A percentile compares a stretch with the other conserved stretches of the same genome.
phyloP scores from a whole-genome alignment of 2,329 filamentous ascomycete genomes.

The Fusarium bactridioides region DNA sequence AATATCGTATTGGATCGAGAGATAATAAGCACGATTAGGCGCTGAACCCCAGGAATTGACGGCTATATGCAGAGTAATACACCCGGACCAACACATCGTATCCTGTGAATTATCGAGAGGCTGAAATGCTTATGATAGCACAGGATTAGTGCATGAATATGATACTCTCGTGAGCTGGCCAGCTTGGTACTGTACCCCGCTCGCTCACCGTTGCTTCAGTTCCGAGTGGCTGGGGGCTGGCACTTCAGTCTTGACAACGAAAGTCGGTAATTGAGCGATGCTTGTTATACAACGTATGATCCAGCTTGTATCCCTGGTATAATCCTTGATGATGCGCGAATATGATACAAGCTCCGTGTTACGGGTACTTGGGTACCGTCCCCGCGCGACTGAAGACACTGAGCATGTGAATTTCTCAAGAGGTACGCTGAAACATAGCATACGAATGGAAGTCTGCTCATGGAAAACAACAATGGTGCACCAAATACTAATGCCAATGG shows the following conservation, averaged over 20 bases:
- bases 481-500: background rate
- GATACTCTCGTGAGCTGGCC: background rate
- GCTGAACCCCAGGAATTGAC: background rate
- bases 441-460: background rate
- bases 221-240: background rate
- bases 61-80: background rate
- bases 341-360: background rate
- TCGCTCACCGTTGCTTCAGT: slow-evolving; percentile 5
- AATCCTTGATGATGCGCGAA: slow-evolving; percentile 1
- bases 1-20: background rate
- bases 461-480: background rate
- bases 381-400: background rate
- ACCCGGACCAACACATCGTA: slow-evolving; percentile 3
- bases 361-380: background rate
- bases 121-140: background rate
- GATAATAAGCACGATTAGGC: slow-evolving; percentile 8
- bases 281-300: background rate
- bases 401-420: background rate
- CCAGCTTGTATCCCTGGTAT: background rate
- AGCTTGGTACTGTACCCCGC: background rate
- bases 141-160: background rate
- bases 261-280: background rate
- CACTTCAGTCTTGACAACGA: slow-evolving; percentile 2
- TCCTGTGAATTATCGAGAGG: background rate
- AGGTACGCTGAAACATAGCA: background rate